These are phyloP conservation scores for Digitaria exilis DNA, from an alignment of 202 grass and related monocot species.

Conservation along the genomic window DNA sequence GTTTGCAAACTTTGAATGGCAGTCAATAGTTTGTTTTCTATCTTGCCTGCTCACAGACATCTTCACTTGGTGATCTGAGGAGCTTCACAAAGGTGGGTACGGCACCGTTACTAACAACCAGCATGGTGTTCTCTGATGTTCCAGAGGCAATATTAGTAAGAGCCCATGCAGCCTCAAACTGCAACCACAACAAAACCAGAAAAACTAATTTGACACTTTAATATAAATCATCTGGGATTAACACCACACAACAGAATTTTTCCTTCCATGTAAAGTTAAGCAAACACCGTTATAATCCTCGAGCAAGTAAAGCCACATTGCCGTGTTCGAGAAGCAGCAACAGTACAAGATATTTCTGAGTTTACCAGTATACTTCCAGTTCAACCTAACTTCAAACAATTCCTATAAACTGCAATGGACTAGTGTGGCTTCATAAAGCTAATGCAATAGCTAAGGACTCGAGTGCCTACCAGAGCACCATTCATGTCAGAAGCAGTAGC, in stretches of 20 bases:
- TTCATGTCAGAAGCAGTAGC: slow-evolving; percentile 4
- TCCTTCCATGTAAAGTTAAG: neutral
- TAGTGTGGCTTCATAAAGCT: neutral
- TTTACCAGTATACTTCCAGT: neutral
- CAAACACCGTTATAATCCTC: neutral
- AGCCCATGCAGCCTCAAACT: slow-evolving; percentile 78
- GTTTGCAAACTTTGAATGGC: neutral
- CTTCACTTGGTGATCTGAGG: slow-evolving; percentile 61
- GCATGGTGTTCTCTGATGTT: slow-evolving; percentile 68
- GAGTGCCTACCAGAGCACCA: neutral
- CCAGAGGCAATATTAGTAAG: slow-evolving; percentile 79
- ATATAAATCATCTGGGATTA: neutral
- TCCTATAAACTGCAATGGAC: neutral
- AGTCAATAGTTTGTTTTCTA: neutral
- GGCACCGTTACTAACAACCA: slow-evolving; percentile 61
- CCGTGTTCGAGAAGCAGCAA: neutral
- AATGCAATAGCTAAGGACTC: neutral
- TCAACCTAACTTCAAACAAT: neutral
- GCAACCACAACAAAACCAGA: slow-evolving; percentile 3
- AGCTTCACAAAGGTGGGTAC: slow-evolving; percentile 72
- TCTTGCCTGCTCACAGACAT: slow-evolving; percentile 71
- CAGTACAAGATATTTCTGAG: neutral
- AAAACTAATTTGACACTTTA: neutral
- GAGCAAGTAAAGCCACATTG: neutral
- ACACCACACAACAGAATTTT: neutral